These are phyloP conservation scores for Macrotyloma uniflorum DNA, from an alignment of 306 rosid species.

Conservation along the genomic window DNA sequence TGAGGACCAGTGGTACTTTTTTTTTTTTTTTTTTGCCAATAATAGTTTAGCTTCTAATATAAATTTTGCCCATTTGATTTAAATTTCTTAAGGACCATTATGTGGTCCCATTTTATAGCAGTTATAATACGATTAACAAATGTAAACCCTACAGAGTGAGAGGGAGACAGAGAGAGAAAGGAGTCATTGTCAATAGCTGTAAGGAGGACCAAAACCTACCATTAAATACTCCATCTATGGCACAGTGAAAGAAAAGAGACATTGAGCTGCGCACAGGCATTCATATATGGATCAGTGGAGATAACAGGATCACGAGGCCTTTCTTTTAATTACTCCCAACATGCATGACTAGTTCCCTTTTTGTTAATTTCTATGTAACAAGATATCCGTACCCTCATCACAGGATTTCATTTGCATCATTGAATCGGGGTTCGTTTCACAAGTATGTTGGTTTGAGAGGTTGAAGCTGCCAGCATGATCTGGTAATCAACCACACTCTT, in stretches of 20 bases:
- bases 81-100: slow-evolving; percentile 31
- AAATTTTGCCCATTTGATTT: not conserved
- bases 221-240: slow-evolving; percentile 51
- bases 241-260: slow-evolving; percentile 39
- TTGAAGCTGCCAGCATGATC: slow-evolving; percentile 99
- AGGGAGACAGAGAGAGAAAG: slow-evolving; percentile 25
- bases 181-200: slow-evolving; percentile 79
- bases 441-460: slow-evolving; percentile 84
- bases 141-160: slow-evolving; percentile 36
- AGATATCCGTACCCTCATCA: slow-evolving; percentile 2
- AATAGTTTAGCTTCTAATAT: slow-evolving; percentile 11
- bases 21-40: not conserved
- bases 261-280: slow-evolving; percentile 36
- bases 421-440: slow-evolving; percentile 14
- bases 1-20: not conserved
- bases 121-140: slow-evolving; percentile 31
- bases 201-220: slow-evolving; percentile 55
- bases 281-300: slow-evolving; percentile 38
- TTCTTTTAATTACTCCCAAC: slow-evolving; percentile 34
- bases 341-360: slow-evolving; percentile 40
- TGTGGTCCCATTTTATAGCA: slow-evolving; percentile 49
- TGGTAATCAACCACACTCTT: slow-evolving; percentile 52
- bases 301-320: slow-evolving; percentile 44
- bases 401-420: slow-evolving; percentile 32
- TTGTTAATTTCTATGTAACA: slow-evolving; percentile 13